phyloP scores from a whole-genome alignment of 1,284 basidiomycete species.

The Fomes fomentarius region DNA sequence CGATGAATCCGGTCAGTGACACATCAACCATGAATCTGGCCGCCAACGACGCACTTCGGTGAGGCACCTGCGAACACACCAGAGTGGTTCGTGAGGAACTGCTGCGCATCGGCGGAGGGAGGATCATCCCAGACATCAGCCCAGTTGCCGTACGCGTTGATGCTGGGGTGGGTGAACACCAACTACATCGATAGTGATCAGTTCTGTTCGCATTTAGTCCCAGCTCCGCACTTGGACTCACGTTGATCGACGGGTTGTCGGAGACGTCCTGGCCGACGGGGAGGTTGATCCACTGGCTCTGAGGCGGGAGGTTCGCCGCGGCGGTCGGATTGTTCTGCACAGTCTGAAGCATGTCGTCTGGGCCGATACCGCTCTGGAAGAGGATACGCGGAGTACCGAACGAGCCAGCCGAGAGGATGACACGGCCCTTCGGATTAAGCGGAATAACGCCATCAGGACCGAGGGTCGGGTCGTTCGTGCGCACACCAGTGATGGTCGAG shows the following conservation, averaged over 20 bases:
- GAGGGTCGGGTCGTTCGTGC: conserved; percentile 60
- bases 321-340: conserved; percentile 50
- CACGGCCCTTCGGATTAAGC: conserved; percentile 58
- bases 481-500: conserved; percentile 58
- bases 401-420: conserved; percentile 60
- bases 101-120: conserved; percentile 53
- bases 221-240: conserved; percentile 28
- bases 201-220: not conserved
- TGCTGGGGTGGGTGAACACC: conserved; percentile 64
- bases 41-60: conserved; percentile 44
- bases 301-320: conserved; percentile 51
- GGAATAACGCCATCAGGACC: conserved; percentile 58
- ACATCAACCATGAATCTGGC: not conserved
- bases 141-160: conserved; percentile 72
- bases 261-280: conserved; percentile 57
- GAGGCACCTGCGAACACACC: conserved; percentile 62
- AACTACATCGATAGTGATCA: conserved; percentile 38
- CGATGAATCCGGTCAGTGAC: not conserved
- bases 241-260: conserved; percentile 69
- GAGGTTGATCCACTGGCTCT: conserved; percentile 57
- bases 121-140: conserved; percentile 56
- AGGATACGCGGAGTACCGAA: conserved; percentile 61
- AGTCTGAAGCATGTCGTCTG: conserved; percentile 57
- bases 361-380: conserved; percentile 68
- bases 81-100: conserved; percentile 53